These are phyloP conservation scores for Paxillus ammoniavirescens DNA, from an alignment of 768 basidiomycete genomes.

Conservation along the genomic window DNA sequence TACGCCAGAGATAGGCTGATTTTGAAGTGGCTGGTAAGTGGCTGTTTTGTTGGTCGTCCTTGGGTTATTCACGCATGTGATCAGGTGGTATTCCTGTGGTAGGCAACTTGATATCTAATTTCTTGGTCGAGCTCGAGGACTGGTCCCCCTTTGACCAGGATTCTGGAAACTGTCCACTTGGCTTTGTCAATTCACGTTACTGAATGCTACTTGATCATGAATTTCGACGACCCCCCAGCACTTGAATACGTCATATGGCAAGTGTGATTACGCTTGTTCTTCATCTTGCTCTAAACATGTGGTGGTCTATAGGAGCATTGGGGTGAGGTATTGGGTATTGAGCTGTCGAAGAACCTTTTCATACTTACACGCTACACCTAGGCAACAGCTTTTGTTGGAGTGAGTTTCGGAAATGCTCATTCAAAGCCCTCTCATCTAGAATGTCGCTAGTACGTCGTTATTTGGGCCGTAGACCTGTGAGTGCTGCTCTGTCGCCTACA, in stretches of 20 bases:
- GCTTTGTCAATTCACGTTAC: conserved; percentile 13
- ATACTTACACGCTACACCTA: neutral
- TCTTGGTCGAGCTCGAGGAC: no score
- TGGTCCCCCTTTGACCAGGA: neutral
- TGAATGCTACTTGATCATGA: conserved; percentile 14
- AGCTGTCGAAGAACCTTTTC: neutral
- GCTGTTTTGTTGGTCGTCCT: neutral
- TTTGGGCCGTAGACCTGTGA: conserved; percentile 4
- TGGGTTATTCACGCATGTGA: neutral
- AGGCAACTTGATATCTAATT: neutral
- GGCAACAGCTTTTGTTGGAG: conserved; percentile 7
- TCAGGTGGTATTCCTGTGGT: conserved; percentile 14
- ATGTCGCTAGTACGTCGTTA: neutral
- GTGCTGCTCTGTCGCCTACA: neutral
- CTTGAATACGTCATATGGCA: conserved; percentile 13
- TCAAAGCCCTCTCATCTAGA: neutral
- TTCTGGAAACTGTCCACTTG: conserved; percentile 14
- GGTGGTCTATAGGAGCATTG: conserved; percentile 5
- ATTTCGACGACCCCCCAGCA: conserved; percentile 3
- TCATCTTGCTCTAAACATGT: neutral
- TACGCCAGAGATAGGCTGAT: conserved; percentile 2
- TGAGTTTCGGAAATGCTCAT: neutral
- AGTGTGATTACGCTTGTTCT: neutral
- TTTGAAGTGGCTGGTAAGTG: conserved; percentile 15
- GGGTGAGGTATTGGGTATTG: conserved; percentile 1